phyloP scores from a whole-genome alignment of 2,329 filamentous ascomycete genomes.

The Aureobasidium subglaciale region DNA sequence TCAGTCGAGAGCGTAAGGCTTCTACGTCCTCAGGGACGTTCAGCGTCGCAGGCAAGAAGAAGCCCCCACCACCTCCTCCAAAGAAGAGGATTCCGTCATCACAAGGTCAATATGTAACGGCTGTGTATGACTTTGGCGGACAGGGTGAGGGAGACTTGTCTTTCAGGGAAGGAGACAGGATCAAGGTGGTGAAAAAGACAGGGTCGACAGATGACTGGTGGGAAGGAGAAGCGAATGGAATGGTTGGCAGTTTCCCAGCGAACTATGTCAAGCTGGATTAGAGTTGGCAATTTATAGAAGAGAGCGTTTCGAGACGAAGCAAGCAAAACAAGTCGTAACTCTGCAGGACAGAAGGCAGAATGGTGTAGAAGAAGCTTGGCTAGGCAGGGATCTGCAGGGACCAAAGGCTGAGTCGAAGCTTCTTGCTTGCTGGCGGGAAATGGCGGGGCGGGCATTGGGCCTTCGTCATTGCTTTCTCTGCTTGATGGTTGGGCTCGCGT shows the following conservation, averaged over 20 bases:
- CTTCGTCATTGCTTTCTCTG: not conserved
- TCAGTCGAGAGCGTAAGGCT: slow-evolving; percentile 32
- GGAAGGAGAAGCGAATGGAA: slow-evolving; percentile 67
- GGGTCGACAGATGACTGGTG: slow-evolving; percentile 80
- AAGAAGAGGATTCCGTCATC: slow-evolving; percentile 50
- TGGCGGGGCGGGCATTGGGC: not conserved
- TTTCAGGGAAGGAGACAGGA: slow-evolving; percentile 71
- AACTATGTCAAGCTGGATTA: slow-evolving; percentile 53
- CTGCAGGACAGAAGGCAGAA: not conserved
- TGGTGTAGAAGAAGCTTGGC: not conserved
- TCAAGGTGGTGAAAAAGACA: slow-evolving; percentile 71
- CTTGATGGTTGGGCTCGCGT: not conserved
- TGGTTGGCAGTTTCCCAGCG: slow-evolving; percentile 68
- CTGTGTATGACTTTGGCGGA: slow-evolving; percentile 67
- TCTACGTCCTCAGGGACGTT: slow-evolving; percentile 31
- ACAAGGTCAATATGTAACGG: slow-evolving; percentile 44
- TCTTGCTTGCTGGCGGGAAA: not conserved
- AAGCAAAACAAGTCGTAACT: too few relatives aligned
- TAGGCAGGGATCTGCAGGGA: not conserved
- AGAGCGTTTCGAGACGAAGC: not conserved
- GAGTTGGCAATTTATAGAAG: not conserved
- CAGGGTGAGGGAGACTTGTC: slow-evolving; percentile 63
- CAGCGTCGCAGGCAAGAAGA: slow-evolving; percentile 55
- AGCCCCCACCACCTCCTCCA: slow-evolving; percentile 65
- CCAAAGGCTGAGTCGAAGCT: not conserved